A percentile compares a stretch with the other conserved stretches of the same genome.
Evolutionary conservation across 805 yeast genomes (phyloP).

Genomic region (Candida sphagnicola): DNA sequence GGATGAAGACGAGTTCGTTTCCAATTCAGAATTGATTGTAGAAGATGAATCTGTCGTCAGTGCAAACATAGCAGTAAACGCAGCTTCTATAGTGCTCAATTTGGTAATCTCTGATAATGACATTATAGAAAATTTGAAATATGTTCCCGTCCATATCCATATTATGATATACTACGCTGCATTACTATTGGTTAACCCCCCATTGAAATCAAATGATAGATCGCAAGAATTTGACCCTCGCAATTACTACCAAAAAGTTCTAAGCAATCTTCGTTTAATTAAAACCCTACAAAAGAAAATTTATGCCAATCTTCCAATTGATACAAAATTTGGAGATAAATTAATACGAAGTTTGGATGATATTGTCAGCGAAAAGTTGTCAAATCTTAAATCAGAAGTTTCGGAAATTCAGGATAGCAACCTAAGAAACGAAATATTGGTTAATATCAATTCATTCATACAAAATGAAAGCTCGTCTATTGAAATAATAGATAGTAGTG

Average conservation of each 20-base stretch:
- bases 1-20: conserved; percentile 28
- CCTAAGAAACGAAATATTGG: conserved; percentile 8
- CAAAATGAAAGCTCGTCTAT: conserved; percentile 5
- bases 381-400: conserved; percentile 15
- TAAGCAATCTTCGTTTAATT: conserved; percentile 40
- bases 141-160: conserved; percentile 70
- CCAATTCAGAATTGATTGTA: conserved; percentile 27
- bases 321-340: conserved; percentile 45
- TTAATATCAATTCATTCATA: neutral
- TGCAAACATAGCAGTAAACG: conserved; percentile 52
- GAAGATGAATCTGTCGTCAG: conserved; percentile 32
- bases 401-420: conserved; percentile 15
- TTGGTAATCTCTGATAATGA: conserved; percentile 58
- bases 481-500: conserved; percentile 11
- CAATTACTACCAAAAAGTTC: conserved; percentile 20
- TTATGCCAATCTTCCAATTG: conserved; percentile 47
- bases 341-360: conserved; percentile 33
- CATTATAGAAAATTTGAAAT: conserved; percentile 50
- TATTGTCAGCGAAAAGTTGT: conserved; percentile 25
- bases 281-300: conserved; percentile 42
- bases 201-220: conserved; percentile 22
- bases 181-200: conserved; percentile 49
- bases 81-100: conserved; percentile 61
- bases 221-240: conserved; percentile 20
- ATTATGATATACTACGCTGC: conserved; percentile 70